A percentile compares a stretch with the other conserved stretches of the same genome.
Conservation (phyloP, 345 rosid genomes). For the Lumnitzera littorea region DNA sequence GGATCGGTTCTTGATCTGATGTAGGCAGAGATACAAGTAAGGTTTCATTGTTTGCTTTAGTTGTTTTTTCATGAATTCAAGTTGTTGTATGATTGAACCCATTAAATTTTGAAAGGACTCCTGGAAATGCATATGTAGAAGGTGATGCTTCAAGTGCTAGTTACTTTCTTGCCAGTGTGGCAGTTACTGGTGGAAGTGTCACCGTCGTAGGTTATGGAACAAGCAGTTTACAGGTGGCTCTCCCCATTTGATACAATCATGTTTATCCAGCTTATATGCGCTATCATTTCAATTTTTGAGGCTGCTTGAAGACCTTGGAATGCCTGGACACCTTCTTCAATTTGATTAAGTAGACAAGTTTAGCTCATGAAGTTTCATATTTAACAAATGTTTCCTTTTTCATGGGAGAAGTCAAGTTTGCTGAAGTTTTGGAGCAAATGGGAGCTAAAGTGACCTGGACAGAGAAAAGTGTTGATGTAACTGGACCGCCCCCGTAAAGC, state of each 20-base stretch:
- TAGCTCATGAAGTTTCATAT: too few species aligned
- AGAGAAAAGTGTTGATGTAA: conserved; percentile 82
- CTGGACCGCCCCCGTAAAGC: conserved; percentile 75
- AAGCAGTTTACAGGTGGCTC: conserved; percentile 76
- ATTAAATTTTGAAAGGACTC: conserved; percentile 47
- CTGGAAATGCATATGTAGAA: conserved; percentile 87
- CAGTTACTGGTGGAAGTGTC: conserved; percentile 87
- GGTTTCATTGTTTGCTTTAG: conserved; percentile 5
- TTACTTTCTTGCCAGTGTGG: conserved; percentile 95
- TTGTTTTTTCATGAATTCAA: conserved; percentile 1
- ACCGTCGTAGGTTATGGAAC: conserved; percentile 97
- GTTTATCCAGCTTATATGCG: neutral
- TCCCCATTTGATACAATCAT: neutral
- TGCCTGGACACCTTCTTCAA: too few species aligned
- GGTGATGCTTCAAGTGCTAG: conserved; percentile 99
- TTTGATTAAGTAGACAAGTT: too few species aligned
- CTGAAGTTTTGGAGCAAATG: conserved; percentile 95
- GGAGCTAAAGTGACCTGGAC: conserved; percentile 91
- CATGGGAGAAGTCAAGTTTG: conserved; percentile 90
- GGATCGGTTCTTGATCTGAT: conserved; percentile 75
- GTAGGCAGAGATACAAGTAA: conserved; percentile 91
- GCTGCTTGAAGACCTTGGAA: too few species aligned
- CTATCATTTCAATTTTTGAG: too few species aligned
- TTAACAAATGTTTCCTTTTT: conserved; percentile 7
- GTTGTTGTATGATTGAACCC: neutral